Evolutionary conservation across 1,139 yeast genomes (phyloP).

Genomic region (Taphrina flavorubra): DNA sequence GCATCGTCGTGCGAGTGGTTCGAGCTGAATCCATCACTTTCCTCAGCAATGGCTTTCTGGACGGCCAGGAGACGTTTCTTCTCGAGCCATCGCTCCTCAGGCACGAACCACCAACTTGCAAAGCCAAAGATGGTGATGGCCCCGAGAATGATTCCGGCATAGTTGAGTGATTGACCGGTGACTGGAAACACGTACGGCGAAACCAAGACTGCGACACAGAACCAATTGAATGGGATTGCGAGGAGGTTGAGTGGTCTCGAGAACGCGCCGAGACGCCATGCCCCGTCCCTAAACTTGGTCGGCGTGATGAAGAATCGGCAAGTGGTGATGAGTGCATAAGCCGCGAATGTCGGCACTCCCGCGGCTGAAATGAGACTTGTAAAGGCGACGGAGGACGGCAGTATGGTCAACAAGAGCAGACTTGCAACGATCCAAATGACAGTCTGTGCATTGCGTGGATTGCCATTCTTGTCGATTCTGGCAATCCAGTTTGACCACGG

Average conservation of each 20-base stretch:
- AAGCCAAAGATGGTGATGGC: conserved; percentile 62
- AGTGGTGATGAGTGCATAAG: conserved; percentile 48
- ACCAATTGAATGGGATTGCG: conserved; percentile 64
- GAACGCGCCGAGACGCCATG: conserved; percentile 47
- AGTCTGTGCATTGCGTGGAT: conserved; percentile 48
- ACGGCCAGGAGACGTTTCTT: conserved; percentile 35
- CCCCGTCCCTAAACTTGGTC: conserved; percentile 45
- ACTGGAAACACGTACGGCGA: conserved; percentile 74
- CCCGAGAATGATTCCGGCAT: conserved; percentile 69
- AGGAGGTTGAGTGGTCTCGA: conserved; percentile 50
- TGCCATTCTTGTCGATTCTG: conserved; percentile 46
- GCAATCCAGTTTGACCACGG: conserved; percentile 50
- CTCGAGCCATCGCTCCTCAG: conserved; percentile 48
- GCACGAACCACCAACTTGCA: conserved; percentile 58
- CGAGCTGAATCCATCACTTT: conserved; percentile 5
- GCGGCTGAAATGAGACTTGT: conserved; percentile 49
- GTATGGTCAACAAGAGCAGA: conserved; percentile 47
- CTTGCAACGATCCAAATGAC: conserved; percentile 48
- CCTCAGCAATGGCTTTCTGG: conserved; percentile 21
- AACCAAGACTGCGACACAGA: conserved; percentile 67
- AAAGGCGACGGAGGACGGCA: conserved; percentile 49
- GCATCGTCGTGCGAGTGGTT: conserved; percentile 6
- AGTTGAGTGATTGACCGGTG: conserved; percentile 67
- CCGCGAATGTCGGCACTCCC: conserved; percentile 49
- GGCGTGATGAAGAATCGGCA: conserved; percentile 48